A percentile compares a stretch with the other conserved stretches of the same genome.
Evolutionary conservation across 2,329 filamentous ascomycete species (phyloP).

Genomic region (Penicillium expansum): DNA sequence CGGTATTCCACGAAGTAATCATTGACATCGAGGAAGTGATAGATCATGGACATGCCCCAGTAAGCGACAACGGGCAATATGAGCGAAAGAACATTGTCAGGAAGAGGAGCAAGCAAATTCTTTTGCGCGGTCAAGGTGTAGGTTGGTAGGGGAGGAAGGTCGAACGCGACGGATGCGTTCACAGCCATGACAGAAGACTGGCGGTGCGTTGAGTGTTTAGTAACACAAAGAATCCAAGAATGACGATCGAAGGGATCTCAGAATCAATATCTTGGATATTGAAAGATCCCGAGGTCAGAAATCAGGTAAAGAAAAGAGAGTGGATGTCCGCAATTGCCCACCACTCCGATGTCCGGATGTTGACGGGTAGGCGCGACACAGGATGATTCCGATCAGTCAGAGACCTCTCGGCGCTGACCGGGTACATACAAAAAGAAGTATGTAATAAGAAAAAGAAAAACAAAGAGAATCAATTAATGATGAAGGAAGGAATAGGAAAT

Average conservation of each 20-base stretch:
- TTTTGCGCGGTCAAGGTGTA: conserved; percentile 70
- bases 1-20: conserved; percentile 89
- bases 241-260: neutral
- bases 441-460: neutral
- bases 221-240: neutral
- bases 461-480: neutral
- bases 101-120: conserved; percentile 71
- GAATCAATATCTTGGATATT: neutral
- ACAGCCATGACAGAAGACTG: conserved; percentile 30
- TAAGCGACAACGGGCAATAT: conserved; percentile 78
- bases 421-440: neutral
- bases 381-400: neutral
- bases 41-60: conserved; percentile 81
- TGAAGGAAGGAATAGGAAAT: conserved; percentile 2
- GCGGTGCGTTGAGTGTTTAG: neutral
- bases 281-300: neutral
- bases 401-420: neutral
- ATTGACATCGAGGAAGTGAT: conserved; percentile 81
- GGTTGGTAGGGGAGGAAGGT: conserved; percentile 79
- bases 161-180: conserved; percentile 41
- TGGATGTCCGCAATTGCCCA: conserved; percentile 2
- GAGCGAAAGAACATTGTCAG: conserved; percentile 77
- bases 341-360: conserved; percentile 7
- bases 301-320: conserved; percentile 2
- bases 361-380: conserved; percentile 8